Evolutionary conservation across 2,329 filamentous ascomycete species (phyloP), one percentile per base, ranked within the genome.

Genomic region (Coleophoma crateriformis): DNA sequence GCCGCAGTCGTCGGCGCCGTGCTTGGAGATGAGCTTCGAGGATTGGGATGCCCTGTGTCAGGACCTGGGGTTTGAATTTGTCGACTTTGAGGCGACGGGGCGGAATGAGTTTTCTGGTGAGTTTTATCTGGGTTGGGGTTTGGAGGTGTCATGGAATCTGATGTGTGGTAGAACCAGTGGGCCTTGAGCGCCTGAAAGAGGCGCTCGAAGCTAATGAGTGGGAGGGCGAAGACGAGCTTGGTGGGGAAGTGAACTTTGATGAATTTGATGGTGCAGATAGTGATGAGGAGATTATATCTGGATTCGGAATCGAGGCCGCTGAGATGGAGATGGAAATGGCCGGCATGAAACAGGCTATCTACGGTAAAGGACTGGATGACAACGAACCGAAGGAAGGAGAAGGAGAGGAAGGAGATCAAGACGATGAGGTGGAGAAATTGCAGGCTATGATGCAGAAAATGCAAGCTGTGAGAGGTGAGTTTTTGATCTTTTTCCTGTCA

Each of bases 191-290:
- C 10, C 72, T 81, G 2, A 70, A 72, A 8, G 82, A 87, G 60
- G 83, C 82, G 0, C 65, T 87, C 13, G 76, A 86, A 59, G 71
- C 81, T 14, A 87, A 85, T 60, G 82, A 85, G 64, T 87, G 84
- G 84, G 72, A 70, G 2, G 62, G 55, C 14, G 61, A 56, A 8
- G 67, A 70, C 50, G 66, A 65, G 1, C 59, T 66, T 14, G 58
- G 47, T 52, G 65, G 64, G 2, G 65, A 68, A 37, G 62, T 67
- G 1, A 65, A 68, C 19, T 64, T 68, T 33, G 66, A 61, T 2
- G 64, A 68, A 14, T 55, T 70, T 41, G 66, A 70, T 51, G 56
- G 53, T 32, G 13, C 27, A 14, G 61, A 61, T 11, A 58, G 55
- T 8, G 55, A 56, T 10, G 59, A 62, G 15, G 61, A 57, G 59